Evolutionary conservation across 2,329 filamentous ascomycete species (phyloP), one percentile per base, ranked within the genome.

Genomic region (Fusarium stilboides): DNA sequence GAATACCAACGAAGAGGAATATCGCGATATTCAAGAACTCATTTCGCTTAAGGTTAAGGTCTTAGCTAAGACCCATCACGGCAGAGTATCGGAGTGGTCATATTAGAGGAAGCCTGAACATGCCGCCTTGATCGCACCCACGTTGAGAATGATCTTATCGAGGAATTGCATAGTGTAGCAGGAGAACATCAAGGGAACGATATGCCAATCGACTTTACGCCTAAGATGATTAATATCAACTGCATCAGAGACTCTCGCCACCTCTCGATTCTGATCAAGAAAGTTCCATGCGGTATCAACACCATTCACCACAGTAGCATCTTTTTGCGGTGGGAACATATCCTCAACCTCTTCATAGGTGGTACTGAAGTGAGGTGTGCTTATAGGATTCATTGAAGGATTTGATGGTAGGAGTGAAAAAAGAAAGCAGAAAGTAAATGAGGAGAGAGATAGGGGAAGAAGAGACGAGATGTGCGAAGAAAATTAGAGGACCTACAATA

Each of bases 21-120:
- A 88, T 89, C 4, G 88, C 87, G n/a, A 88, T 77, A 76, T 88
- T 88, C 46, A 86, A 87, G 75, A 91, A 91, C 47, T 91, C 83
- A 62, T 91, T 89, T 19, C 85, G 86, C 13, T 77, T 75, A 47
- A 91, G 81, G 1, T 84, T 79, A 26, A 80, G 81, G 59, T 90
- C 87, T 50, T 82, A 76, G 22, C 77, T 80, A 9, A 92, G 75
- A 4, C 88, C 88, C 89, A 91, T 92, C 52, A 91, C 88, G 62
- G 86, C 87, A 19, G 88, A 88, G 73, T 91, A 91, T 84, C 89
- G 75, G 8, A 42, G 8, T 37, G 20, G 33, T 15, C 36, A 24
- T 51, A 56, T 58, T 24, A 68, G 42, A 36, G 42, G 22, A 10
- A 26, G 26, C n/a, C n/a, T n/a, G n/a, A n/a, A 20, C n/a, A 3